Evolutionary conservation across 2,329 filamentous ascomycete genomes (phyloP).

Genomic region (Myriosclerotinia curreyana): DNA sequence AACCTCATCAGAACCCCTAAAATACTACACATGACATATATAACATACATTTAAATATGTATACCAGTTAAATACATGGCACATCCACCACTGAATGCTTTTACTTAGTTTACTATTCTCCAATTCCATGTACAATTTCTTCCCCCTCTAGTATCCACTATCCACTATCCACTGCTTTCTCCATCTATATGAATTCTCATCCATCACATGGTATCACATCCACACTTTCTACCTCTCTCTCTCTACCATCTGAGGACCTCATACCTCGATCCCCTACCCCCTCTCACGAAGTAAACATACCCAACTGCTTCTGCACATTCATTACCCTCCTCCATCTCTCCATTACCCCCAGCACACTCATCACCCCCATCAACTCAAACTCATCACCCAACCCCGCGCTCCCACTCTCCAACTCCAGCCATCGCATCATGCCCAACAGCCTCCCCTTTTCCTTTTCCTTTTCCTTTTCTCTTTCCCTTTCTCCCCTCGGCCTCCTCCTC

Average conservation of each 20-base stretch:
- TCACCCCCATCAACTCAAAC: slow-evolving; percentile 33
- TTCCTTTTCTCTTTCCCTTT: slow-evolving; percentile 32
- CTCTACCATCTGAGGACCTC: background rate
- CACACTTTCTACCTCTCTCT: too few relatives aligned
- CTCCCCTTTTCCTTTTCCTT: slow-evolving; percentile 21
- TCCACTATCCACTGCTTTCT: background rate
- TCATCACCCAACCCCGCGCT: slow-evolving; percentile 30
- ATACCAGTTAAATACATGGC: slow-evolving; percentile 11
- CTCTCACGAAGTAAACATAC: slow-evolving; percentile 21
- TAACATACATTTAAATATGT: slow-evolving; percentile 15
- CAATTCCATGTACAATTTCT: slow-evolving; percentile 14
- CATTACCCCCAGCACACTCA: slow-evolving; percentile 32
- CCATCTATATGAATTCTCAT: slow-evolving; percentile 1
- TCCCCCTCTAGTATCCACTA: background rate
- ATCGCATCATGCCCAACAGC: slow-evolving; percentile 14
- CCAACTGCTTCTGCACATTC: slow-evolving; percentile 24
- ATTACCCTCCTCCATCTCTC: slow-evolving; percentile 31
- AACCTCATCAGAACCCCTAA: too few relatives aligned
- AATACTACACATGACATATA: too few relatives aligned
- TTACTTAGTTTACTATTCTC: background rate
- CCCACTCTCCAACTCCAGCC: slow-evolving; percentile 22
- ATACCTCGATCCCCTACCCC: background rate
- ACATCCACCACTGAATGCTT: background rate
- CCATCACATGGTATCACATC: background rate
- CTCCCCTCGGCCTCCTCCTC: slow-evolving; percentile 30